Percentiles rank a stretch among this genome's conserved stretches.
Conservation (phyloP, 768 basidiomycete genomes). For the Sistotremastrum niveocremeum region DNA sequence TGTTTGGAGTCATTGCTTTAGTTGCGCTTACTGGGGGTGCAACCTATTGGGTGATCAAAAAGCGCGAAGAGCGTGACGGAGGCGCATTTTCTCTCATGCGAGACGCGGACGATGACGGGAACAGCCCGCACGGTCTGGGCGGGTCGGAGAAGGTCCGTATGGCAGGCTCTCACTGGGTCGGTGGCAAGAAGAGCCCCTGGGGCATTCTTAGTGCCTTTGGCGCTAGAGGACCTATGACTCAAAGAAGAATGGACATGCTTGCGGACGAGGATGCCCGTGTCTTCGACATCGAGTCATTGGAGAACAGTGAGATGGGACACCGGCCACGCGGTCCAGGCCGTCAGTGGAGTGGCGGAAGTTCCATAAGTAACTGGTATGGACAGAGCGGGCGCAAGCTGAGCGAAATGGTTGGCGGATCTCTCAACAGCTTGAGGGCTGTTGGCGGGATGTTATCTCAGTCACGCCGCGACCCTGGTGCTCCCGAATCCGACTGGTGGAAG, state of each 20-base stretch:
- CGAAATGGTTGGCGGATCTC: constrained; percentile 3
- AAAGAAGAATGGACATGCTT: constrained; percentile 6
- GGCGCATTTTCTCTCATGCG: not conserved
- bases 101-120: constrained; percentile 1
- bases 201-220: too few relatives aligned
- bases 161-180: constrained; percentile 2
- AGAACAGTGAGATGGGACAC: too few relatives aligned
- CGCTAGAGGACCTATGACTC: constrained; percentile 1
- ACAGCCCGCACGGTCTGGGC: not conserved
- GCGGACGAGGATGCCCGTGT: constrained; percentile 7
- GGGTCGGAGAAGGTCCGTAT: constrained; percentile 4
- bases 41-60: constrained; percentile 23
- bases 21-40: constrained; percentile 27
- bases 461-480: not conserved
- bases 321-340: too few relatives aligned
- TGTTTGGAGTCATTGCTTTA: constrained; percentile 47
- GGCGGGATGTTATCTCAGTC: not conserved
- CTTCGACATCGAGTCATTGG: constrained; percentile 1
- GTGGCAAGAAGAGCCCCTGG: too few relatives aligned
- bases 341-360: constrained; percentile 22
- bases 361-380: constrained; percentile 16
- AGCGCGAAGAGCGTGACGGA: constrained; percentile 2
- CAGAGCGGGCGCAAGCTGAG: too few relatives aligned
- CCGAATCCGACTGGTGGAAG: constrained; percentile 12
- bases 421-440: constrained; percentile 16